Percentiles rank a stretch among this genome's conserved stretches.
These are phyloP conservation scores for Geranium incanum DNA, from an alignment of 441 rosid genomes.

Conservation along the genomic window DNA sequence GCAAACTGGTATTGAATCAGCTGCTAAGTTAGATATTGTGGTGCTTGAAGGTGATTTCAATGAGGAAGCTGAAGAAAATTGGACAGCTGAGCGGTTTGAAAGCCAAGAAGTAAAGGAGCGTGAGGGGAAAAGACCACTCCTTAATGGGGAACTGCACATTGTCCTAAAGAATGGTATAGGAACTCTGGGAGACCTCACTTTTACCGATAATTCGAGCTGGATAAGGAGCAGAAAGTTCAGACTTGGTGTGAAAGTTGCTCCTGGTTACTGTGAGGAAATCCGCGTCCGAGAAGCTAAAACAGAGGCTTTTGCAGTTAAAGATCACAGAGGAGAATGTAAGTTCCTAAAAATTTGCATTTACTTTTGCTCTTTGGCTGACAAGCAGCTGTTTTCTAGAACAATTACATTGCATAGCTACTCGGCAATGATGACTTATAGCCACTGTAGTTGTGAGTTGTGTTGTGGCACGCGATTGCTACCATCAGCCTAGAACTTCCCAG, in stretches of 20 bases:
- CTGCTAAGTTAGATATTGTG: slow-evolving; percentile 64
- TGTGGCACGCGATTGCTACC: too few relatives aligned
- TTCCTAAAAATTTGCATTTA: slow-evolving; percentile 11
- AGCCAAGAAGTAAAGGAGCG: slow-evolving; percentile 94
- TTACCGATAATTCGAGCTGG: slow-evolving; percentile 99
- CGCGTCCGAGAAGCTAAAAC: slow-evolving; percentile 95
- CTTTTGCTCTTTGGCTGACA: not conserved
- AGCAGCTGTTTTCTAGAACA: not conserved
- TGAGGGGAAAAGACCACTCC: slow-evolving; percentile 91
- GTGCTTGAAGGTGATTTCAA: slow-evolving; percentile 97
- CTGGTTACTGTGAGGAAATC: slow-evolving; percentile 66
- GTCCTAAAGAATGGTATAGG: slow-evolving; percentile 96
- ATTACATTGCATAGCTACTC: too few relatives aligned
- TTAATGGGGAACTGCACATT: slow-evolving; percentile 80
- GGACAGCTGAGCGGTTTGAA: slow-evolving; percentile 90
- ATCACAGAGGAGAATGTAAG: slow-evolving; percentile 96
- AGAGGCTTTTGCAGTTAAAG: slow-evolving; percentile 92
- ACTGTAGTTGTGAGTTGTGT: too few relatives aligned
- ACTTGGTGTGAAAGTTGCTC: slow-evolving; percentile 71
- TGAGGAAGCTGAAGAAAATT: slow-evolving; percentile 79
- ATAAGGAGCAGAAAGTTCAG: slow-evolving; percentile 95
- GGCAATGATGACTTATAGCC: too few relatives aligned
- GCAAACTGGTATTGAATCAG: slow-evolving; percentile 74
- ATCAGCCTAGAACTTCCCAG: not conserved
- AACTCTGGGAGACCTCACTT: slow-evolving; percentile 78